Evolutionary conservation across 2,329 filamentous ascomycete genomes (phyloP).

Genomic region (Leptosphaerulina australis): DNA sequence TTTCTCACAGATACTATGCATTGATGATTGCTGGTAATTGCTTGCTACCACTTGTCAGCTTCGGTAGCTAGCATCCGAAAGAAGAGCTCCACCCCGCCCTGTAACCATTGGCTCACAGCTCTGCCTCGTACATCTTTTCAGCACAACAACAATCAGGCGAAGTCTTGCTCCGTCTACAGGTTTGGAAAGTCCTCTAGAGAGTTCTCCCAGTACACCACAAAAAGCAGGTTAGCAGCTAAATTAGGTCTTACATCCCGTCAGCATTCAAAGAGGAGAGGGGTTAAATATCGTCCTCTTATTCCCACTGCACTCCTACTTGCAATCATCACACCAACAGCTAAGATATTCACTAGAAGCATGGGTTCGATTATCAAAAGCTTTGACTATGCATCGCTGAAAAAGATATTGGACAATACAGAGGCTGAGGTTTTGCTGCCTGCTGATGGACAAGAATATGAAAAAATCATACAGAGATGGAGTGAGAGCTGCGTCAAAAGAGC

Average conservation of each 20-base stretch:
- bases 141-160: not conserved
- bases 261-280: not conserved
- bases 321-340: not conserved
- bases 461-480: conserved; percentile 27
- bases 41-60: conserved; percentile 5
- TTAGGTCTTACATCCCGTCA: not conserved
- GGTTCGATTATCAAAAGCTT: conserved; percentile 14
- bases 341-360: conserved; percentile 10
- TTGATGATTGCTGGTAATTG: conserved; percentile 1
- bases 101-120: not conserved
- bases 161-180: too few relatives aligned
- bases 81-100: conserved; percentile 12
- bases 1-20: not conserved
- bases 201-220: not conserved
- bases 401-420: conserved; percentile 20
- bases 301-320: not conserved
- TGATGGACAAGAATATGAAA: conserved; percentile 19
- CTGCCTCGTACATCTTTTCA: not conserved
- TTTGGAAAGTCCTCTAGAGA: not conserved
- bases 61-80: conserved; percentile 3
- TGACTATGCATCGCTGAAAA: conserved; percentile 28
- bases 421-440: conserved; percentile 20
- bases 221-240: too few relatives aligned
- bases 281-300: not conserved
- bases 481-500: conserved; percentile 22